These are phyloP conservation scores for Penstemon barbatus DNA, from an alignment of 257 asterid species.

Conservation along the genomic window DNA sequence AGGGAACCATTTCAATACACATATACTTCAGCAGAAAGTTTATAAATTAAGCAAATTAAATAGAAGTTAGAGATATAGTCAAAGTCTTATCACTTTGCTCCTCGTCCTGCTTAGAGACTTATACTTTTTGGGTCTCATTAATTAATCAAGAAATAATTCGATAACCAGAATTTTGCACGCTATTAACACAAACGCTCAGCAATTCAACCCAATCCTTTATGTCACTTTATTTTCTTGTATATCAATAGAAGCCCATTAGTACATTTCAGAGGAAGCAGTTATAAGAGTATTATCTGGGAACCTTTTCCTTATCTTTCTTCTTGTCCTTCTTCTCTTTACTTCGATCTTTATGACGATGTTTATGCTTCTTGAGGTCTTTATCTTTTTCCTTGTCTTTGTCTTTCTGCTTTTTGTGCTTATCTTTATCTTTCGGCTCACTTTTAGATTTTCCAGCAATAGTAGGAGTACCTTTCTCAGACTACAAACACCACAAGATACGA, in stretches of 20 bases:
- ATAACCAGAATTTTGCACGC: not conserved
- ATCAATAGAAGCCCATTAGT: not conserved
- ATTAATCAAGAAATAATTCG: not conserved
- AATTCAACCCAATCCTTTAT: not conserved
- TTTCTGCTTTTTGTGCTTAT: conserved; percentile 42
- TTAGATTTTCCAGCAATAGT: conserved; percentile 38
- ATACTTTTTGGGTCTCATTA: not conserved
- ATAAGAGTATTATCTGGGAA: conserved; percentile 24
- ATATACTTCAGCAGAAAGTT: not conserved
- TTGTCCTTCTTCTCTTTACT: conserved; percentile 50
- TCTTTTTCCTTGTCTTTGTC: conserved; percentile 40
- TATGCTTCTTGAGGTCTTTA: conserved; percentile 45
- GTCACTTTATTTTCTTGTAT: conserved; percentile 3
- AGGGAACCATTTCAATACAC: not conserved
- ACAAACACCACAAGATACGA: conserved; percentile 21
- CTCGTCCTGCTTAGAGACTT: conserved; percentile 1
- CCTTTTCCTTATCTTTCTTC: conserved; percentile 67
- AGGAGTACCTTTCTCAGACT: conserved; percentile 44
- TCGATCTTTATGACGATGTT: conserved; percentile 28
- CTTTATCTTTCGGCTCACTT: conserved; percentile 33
- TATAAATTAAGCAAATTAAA: conserved; percentile 10
- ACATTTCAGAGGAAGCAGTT: conserved; percentile 27
- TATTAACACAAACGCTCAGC: not conserved
- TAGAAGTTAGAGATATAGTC: not conserved
- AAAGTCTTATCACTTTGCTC: not conserved